Percentiles rank a stretch among this genome's conserved stretches.
Conservation (phyloP, 257 asterid species). For the Nyctanthes arbortristis region DNA sequence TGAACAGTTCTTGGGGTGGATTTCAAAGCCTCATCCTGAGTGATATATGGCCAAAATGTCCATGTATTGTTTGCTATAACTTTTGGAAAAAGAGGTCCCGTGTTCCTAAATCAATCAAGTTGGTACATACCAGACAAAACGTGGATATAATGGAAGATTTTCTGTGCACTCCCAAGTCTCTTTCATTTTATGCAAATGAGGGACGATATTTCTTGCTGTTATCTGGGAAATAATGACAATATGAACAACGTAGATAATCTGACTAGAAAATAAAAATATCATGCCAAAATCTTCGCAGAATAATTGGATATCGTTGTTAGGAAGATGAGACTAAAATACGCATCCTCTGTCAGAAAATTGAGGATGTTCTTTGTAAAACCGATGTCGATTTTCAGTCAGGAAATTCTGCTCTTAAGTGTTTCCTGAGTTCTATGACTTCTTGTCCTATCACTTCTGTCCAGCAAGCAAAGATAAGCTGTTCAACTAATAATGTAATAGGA, state of each 20-base stretch:
- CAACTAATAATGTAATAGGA: neutral
- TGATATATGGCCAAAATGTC: too few species aligned
- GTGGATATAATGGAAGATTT: neutral
- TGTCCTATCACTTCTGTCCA: neutral
- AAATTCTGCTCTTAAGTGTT: neutral
- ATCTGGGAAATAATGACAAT: neutral
- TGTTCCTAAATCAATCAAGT: too few species aligned
- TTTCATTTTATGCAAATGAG: neutral
- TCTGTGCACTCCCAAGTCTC: neutral
- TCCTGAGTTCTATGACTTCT: neutral
- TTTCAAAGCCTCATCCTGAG: too few species aligned
- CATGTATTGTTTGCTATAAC: too few species aligned
- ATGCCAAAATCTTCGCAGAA: neutral
- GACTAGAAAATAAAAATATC: neutral
- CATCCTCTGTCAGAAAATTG: neutral
- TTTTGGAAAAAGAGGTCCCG: too few species aligned
- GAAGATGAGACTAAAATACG: constrained; percentile 3
- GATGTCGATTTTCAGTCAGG: neutral
- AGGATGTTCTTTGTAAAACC: constrained; percentile 6
- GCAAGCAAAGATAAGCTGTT: neutral
- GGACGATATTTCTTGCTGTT: constrained; percentile 9
- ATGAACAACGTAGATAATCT: neutral
- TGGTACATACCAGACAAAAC: neutral
- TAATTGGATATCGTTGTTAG: neutral
- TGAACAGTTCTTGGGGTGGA: too few species aligned